phyloP scores from a whole-genome alignment of 164 flowering plant species.

The Umbilicus rupestris region DNA sequence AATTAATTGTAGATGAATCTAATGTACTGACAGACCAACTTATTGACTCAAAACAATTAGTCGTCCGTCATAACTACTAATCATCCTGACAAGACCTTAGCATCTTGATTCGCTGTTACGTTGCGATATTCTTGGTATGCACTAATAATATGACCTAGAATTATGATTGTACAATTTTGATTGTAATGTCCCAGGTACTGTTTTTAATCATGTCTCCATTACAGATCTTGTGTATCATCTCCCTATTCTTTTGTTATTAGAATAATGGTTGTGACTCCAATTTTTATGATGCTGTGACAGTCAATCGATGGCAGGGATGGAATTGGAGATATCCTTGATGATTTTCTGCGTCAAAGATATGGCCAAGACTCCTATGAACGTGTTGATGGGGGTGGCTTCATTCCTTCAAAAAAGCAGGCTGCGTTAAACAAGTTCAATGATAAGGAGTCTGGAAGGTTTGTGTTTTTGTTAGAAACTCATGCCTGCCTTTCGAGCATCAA shows the following conservation, averaged over 20 bases:
- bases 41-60: no score
- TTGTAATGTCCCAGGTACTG: not conserved
- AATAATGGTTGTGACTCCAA: not conserved
- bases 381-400: conserved; percentile 35
- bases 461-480: conserved; percentile 65
- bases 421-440: conserved; percentile 60
- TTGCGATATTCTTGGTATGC: not conserved
- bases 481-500: conserved; percentile 75
- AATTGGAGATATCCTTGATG: conserved; percentile 74
- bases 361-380: conserved; percentile 78
- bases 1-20: no score
- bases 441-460: conserved; percentile 51
- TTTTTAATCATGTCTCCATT: not conserved
- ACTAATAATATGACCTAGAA: not conserved
- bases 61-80: no score
- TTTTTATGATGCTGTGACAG: conserved; percentile 27
- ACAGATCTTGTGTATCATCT: not conserved
- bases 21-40: no score
- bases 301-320: conserved; percentile 32
- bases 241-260: not conserved
- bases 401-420: conserved; percentile 41
- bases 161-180: not conserved
- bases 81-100: no score
- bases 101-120: no score
- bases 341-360: conserved; percentile 60